Base-by-base conservation (phyloP, 2,329 filamentous ascomycete genomes). In the Aspergillus felis region DNA sequence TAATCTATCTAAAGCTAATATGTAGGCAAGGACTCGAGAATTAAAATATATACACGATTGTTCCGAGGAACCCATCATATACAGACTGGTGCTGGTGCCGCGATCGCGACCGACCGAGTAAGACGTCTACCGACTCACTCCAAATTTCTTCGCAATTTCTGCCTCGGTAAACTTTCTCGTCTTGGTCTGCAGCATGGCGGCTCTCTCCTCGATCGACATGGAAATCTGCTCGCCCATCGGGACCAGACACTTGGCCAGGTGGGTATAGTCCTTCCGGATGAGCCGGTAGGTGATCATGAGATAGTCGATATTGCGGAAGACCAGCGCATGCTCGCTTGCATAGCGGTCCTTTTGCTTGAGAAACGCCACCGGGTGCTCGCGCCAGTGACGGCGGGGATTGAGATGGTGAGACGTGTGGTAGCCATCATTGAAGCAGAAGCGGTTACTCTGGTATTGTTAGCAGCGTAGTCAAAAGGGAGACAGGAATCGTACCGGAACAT, bases 241-340 rank as follows among this genome's bases (percentile, higher is more conserved):
- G 14, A 93, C 87, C 50, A 93, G 70, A 60, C 88, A 87, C 54
- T 79, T 80, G 1, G 89, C 89, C 9, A 93, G 79, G 54, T 86
- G 78, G 51, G 80, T 76, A 65, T 93, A 93, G 68, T 92, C 85
- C 71, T 91, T 90, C 58, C 79, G 79, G 66, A 92, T 67, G 20
- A 92, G 74, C 47, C 82, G 82, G 35, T 90, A 71, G 0, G 89
- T 91, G 59, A 92, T 84, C 80, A 91, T 87, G 53, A 92, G 76
- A 69, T 90, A 93, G 72, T 92, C 89, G 65, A 93, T 91, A 66
- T 92, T 87, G 71, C 88, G 86, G 69, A 93, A 92, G 5, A 92
- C 87, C 6, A 93, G 80, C 0, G 89, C 90, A 22, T 85, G 78
- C 67, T 91, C 86, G 7, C 79, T 73, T 0, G 83, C 79, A 66